These are phyloP conservation scores for Chlamydomonas sp. DNA, from an alignment of 139 green algal genomes.

Conservation along the genomic window DNA sequence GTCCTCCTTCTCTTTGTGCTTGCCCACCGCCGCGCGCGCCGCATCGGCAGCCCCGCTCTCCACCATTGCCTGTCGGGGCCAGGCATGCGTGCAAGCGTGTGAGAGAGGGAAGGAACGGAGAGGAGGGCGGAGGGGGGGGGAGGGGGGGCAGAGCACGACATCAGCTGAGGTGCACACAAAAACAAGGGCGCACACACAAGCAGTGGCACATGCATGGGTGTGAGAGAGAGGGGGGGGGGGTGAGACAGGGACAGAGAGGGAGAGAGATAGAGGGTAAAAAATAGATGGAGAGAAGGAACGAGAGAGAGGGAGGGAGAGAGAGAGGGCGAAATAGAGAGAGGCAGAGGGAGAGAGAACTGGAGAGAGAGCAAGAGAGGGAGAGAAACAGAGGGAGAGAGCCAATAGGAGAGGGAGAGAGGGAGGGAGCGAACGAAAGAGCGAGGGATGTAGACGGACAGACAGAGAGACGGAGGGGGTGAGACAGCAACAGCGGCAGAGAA, in stretches of 20 bases:
- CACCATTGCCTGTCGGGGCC: not conserved
- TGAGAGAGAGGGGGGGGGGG: not conserved
- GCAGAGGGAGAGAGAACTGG: not conserved
- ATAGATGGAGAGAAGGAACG: too few species aligned
- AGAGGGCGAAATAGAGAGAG: too few species aligned
- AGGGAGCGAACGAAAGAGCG: not conserved
- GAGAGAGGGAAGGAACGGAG: not conserved
- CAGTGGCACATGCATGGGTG: not conserved
- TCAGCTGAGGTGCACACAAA: too few species aligned
- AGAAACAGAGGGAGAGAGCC: too few species aligned
- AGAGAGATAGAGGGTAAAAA: not conserved
- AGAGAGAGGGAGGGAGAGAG: too few species aligned
- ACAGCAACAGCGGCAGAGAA: too few species aligned
- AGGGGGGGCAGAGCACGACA: not conserved
- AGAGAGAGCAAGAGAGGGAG: not conserved
- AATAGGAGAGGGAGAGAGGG: not conserved
- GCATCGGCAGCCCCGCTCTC: not conserved
- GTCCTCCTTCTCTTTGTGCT: slow-evolving; percentile 18
- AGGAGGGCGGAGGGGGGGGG: not conserved
- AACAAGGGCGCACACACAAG: too few species aligned
- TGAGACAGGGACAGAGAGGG: not conserved
- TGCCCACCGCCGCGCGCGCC: not conserved
- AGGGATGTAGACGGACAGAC: not conserved
- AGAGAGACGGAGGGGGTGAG: not conserved
- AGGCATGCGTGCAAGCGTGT: not conserved